Conservation (phyloP, 192 early-diverging fungal species). For the Paraglomus occultum region DNA sequence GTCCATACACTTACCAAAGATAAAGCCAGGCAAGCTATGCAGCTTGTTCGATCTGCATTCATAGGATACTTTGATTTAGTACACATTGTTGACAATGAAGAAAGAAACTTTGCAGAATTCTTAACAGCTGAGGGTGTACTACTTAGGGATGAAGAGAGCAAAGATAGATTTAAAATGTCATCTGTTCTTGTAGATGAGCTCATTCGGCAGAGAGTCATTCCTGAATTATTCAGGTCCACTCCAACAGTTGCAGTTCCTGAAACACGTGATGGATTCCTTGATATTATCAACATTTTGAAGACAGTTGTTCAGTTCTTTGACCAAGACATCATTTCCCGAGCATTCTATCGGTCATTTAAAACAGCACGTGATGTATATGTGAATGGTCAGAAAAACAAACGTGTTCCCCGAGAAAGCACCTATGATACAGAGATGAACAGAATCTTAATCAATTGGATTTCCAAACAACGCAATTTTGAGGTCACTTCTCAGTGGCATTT, state of each 20-base stretch:
- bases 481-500: conserved; percentile 34
- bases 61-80: conserved; percentile 21
- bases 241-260: conserved; percentile 22
- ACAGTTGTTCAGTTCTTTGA: conserved; percentile 27
- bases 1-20: conserved; percentile 13
- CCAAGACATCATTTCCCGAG: conserved; percentile 23
- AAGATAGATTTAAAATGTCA: conserved; percentile 20
- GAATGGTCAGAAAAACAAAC: not conserved
- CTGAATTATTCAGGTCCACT: not conserved
- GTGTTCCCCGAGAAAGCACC: conserved; percentile 33
- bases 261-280: conserved; percentile 13
- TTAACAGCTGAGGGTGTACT: conserved; percentile 16
- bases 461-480: not conserved
- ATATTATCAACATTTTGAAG: conserved; percentile 32
- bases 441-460: conserved; percentile 30
- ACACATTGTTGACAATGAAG: not conserved
- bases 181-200: conserved; percentile 14
- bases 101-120: conserved; percentile 20
- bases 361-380: conserved; percentile 7
- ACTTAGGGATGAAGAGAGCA: not conserved
- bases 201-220: conserved; percentile 12
- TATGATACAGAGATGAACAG: conserved; percentile 34
- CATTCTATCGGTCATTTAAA: conserved; percentile 28
- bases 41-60: conserved; percentile 27
- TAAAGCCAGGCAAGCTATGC: conserved; percentile 15